Conservation (phyloP, 257 asterid species). For the Penstemon barbatus region DNA sequence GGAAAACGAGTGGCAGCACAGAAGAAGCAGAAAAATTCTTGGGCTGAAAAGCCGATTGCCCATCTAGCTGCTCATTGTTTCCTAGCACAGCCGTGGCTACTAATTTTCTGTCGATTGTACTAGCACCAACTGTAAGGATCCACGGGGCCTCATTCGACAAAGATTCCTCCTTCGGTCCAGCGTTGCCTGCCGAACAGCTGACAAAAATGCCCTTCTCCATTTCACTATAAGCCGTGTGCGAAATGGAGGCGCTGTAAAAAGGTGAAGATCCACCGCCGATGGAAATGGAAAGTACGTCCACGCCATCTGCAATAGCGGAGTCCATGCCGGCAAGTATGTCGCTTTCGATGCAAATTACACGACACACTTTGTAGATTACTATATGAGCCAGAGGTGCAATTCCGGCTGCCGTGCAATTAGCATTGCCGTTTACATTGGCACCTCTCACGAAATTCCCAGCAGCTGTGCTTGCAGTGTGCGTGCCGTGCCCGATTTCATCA, state of each 20-base stretch:
- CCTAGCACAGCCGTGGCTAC: conserved; percentile 20
- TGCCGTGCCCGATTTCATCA: conserved; percentile 18
- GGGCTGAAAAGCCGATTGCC: conserved; percentile 19
- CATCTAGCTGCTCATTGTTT: conserved; percentile 19
- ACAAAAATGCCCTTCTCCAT: conserved; percentile 23
- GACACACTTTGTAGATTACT: conserved; percentile 25
- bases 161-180: neutral
- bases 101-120: conserved; percentile 15
- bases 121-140: conserved; percentile 26
- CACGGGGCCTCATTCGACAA: conserved; percentile 19
- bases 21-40: neutral
- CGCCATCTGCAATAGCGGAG: conserved; percentile 19
- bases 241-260: neutral
- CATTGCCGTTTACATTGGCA: conserved; percentile 21
- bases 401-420: conserved; percentile 25
- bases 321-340: conserved; percentile 21
- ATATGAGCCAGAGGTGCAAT: conserved; percentile 21
- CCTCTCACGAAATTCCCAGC: conserved; percentile 23
- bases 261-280: neutral
- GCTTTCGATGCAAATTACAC: neutral
- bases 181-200: conserved; percentile 19
- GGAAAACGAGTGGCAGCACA: conserved; percentile 8
- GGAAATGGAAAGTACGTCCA: conserved; percentile 20
- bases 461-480: conserved; percentile 28
- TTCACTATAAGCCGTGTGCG: conserved; percentile 14